Evolutionary conservation across 2,329 filamentous ascomycete species (phyloP), one percentile per base, ranked within the genome.

Genomic region (Arthrobotrys pseudoclavata): DNA sequence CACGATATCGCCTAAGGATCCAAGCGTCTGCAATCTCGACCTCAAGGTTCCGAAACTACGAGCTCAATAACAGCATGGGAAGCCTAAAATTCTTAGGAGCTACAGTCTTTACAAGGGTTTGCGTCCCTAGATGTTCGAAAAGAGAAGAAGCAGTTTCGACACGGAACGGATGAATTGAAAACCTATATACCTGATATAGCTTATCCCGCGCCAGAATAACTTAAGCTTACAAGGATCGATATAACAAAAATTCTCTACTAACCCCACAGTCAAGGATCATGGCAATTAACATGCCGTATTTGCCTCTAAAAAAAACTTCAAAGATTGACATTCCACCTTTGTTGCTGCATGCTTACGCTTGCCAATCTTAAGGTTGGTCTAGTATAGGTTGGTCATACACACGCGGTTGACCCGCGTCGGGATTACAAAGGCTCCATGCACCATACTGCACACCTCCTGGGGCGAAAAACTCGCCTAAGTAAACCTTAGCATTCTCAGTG

Each of bases 371-470:
- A n/a, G n/a, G n/a, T n/a, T n/a, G n/a, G n/a, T n/a, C n/a, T n/a
- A n/a, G 37, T n/a, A 22, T 9, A 13, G 47, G 24, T 74, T 74
- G 53, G 69, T 68, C 69, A 72, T 62, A 45, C 60, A 45, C 60
- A 42, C 18, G 47, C 60, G 69, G 69, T 55, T 53, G 42, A 37
- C 50, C 69, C 69, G 68, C 31, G 62, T 42, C 62, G 62, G 69
- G 60, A 61, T 66, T 74, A 67, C 62, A 15, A 57, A 40, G n/a
- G 57, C 57, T 37, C 13, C 50, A 67, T 40, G 20, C 29, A 52
- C 22, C 10, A 45, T 40, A 13, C n/a, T 13, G 4, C 34, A 40
- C 34, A 40, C 18, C 31, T 34, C 34, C n/a, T 34, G 7, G 31
- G n/a, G n/a, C n/a, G n/a, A n/a, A n/a, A n/a, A n/a, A n/a, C n/a